Conservation (phyloP, 2,329 filamentous ascomycete genomes). For the Apiospora kogelbergensis region DNA sequence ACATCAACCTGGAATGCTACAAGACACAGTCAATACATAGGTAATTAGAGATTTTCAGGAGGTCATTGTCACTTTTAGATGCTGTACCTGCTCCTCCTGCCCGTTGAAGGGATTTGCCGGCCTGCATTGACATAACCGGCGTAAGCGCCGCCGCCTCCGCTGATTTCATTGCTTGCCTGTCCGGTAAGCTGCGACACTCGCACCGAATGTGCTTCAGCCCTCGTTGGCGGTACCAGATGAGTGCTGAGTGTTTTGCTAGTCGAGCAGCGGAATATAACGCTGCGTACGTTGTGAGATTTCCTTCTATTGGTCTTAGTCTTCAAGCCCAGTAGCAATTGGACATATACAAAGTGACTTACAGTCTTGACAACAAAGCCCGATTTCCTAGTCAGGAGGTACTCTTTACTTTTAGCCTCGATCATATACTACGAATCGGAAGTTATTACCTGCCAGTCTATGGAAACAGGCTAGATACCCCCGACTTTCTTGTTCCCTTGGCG, state of each 20-base stretch:
- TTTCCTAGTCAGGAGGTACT: neutral
- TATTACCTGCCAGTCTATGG: no score
- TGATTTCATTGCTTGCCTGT: neutral
- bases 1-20: conserved; percentile 10
- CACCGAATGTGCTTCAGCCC: neutral
- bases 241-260: neutral
- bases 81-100: neutral
- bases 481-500: neutral
- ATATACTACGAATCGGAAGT: no score
- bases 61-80: no score
- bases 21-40: neutral
- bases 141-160: neutral
- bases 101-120: neutral
- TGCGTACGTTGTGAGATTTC: neutral
- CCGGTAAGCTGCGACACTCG: neutral
- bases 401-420: no score
- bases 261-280: neutral
- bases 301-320: neutral
- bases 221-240: neutral
- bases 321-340: no score
- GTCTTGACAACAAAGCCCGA: no score
- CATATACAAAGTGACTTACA: no score
- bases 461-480: neutral
- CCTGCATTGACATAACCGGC: neutral
- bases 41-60: neutral